Evolutionary conservation across 176 grass and related monocot genomes (phyloP).

Genomic region (sorghum (Sorghum bicolor)): Sorghum_bicolor_NCBIv3 NC_012872.2:59063001-59063500

Average conservation of each 20-base stretch:
- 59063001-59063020: constrained; percentile 81
- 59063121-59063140: neutral
- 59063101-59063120: constrained; percentile 90
- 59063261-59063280: constrained; percentile 81
- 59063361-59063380: constrained; percentile 39
- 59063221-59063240: constrained; percentile 42
- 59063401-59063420: neutral
- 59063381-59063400: constrained; percentile 71
- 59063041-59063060: constrained; percentile 84
- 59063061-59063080: constrained; percentile 55
- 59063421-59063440: constrained; percentile 9
- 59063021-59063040: constrained; percentile 95
- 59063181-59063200: constrained; percentile 7
- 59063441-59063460: constrained; percentile 8
- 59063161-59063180: constrained; percentile 7
- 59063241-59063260: constrained; percentile 97
- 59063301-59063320: constrained; percentile 89
- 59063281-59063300: constrained; percentile 86
- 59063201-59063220: constrained; percentile 1
- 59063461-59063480: neutral
- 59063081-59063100: constrained; percentile 84
- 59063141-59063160: constrained; percentile 1
- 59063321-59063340: constrained; percentile 86
- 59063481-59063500: neutral
- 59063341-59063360: constrained; percentile 80